Conservation (phyloP, 805 yeast species). For the Barnettozyma siamensis region DNA sequence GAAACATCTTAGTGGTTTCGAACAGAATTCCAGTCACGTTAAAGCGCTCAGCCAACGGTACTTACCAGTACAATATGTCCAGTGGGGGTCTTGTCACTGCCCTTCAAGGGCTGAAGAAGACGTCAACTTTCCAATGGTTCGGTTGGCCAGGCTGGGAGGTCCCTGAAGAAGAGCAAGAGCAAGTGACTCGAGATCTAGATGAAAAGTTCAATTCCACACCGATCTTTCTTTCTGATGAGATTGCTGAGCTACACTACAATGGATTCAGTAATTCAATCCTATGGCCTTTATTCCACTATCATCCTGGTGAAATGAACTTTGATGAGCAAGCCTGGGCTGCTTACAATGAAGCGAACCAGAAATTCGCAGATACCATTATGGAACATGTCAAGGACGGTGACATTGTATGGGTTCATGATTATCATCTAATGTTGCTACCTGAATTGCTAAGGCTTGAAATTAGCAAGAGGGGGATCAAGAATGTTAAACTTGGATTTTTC, state of each 20-base stretch:
- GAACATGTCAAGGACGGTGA: constrained; percentile 73
- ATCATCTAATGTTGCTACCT: constrained; percentile 93
- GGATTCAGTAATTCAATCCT: constrained; percentile 92
- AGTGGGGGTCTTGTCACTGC: constrained; percentile 98
- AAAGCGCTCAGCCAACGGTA: constrained; percentile 52
- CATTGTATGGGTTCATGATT: constrained; percentile 96
- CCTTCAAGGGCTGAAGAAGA: constrained; percentile 79
- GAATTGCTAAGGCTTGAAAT: constrained; percentile 71
- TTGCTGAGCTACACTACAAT: constrained; percentile 94
- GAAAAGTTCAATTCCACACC: constrained; percentile 87
- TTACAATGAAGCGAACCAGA: constrained; percentile 83
- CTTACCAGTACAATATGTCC: constrained; percentile 83
- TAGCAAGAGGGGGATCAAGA: constrained; percentile 36
- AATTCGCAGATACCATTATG: constrained; percentile 72
- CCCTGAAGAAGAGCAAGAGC: constrained; percentile 65
- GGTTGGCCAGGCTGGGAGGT: constrained; percentile 97
- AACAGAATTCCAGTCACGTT: constrained; percentile 95
- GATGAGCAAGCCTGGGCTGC: constrained; percentile 99
- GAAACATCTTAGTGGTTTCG: constrained; percentile 83
- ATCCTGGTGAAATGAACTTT: constrained; percentile 98
- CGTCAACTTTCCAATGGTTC: constrained; percentile 88
- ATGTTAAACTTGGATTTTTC: constrained; percentile 85
- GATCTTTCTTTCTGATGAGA: constrained; percentile 75
- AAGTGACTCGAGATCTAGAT: constrained; percentile 64
- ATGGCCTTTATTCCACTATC: constrained; percentile 98